Evolutionary conservation across 345 rosid genomes (phyloP), one percentile per base, ranked within the genome.

Genomic region (Eucalyptus cloeziana): DNA sequence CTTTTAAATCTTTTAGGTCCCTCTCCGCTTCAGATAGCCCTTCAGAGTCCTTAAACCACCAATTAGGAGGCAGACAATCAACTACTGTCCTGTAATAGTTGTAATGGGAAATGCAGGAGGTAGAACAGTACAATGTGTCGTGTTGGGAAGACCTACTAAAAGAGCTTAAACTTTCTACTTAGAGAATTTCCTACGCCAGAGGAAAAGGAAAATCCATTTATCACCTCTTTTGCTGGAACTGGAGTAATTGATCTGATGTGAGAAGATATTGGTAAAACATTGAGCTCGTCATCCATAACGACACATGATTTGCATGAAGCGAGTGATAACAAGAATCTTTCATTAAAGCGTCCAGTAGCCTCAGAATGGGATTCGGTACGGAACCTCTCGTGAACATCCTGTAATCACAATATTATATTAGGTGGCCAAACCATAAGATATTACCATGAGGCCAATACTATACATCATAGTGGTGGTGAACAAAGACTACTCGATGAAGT

Each of bases 331-430:
- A 98, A 91, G 92, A 98, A 98, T 31, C 99, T 97, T 86, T 97
- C 99, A 90, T 98, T 98, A 90, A 98, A 98, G 71, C 99, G 95
- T 12, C 98, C 98, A 24, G 97, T 89, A 89, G 99, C 96, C 90
- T 95, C 94, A 87, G 96, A 94, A 91, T 98, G 99, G 25, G 99
- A 96, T 90, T 98, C 99, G 8, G 99, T 98, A 71, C 99, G 95
- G 89, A 95, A 96, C 88, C 99, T 96, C 87, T 96, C 99, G 64
- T 98, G 99, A 88, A 98, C 99, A 94, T 98, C 99, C 99, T 98
- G 95, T 90, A 62, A 94, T 85, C 54, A 88, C 80, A 86, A 87
- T 67, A 40, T 89, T 79, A 88, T 6, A 88, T 86, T 86, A 56
- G 79, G 56, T 54, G 52, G 51, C 62, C 58, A 37, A 67, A 12